These are phyloP conservation scores for Candida glucosophila DNA, from an alignment of 1,139 yeast genomes.

Conservation along the genomic window DNA sequence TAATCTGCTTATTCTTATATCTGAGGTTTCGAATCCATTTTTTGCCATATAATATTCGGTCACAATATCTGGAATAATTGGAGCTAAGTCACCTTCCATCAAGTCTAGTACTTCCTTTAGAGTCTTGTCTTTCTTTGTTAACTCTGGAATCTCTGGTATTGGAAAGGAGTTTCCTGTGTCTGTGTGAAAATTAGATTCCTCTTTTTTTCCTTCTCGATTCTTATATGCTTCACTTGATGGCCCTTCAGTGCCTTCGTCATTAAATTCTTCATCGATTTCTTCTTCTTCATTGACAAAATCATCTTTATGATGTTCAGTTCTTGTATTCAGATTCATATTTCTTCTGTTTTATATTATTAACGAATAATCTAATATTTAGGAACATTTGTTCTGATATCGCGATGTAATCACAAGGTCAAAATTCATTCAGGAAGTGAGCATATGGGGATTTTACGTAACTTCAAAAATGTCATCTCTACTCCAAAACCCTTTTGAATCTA, in stretches of 20 bases:
- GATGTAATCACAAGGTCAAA: not conserved
- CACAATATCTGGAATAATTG: slow-evolving; percentile 97
- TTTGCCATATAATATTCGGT: slow-evolving; percentile 86
- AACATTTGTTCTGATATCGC: too few species aligned
- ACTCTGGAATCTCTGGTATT: slow-evolving; percentile 55
- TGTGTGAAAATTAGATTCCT: slow-evolving; percentile 2
- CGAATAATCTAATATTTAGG: not conserved
- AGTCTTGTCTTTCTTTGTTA: slow-evolving; percentile 79
- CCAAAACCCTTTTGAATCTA: slow-evolving; percentile 24
- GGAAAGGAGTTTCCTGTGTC: slow-evolving; percentile 2
- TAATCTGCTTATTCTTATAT: slow-evolving; percentile 71
- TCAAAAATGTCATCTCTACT: slow-evolving; percentile 4
- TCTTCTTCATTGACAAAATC: slow-evolving; percentile 11
- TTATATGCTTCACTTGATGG: slow-evolving; percentile 2
- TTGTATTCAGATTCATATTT: slow-evolving; percentile 5
- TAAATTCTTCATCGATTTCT: slow-evolving; percentile 19
- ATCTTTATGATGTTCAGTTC: slow-evolving; percentile 4
- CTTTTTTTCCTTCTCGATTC: slow-evolving; percentile 3
- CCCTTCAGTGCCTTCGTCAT: slow-evolving; percentile 11
- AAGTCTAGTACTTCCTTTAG: slow-evolving; percentile 75
- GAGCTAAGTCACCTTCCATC: slow-evolving; percentile 87
- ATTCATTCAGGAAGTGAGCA: too few species aligned
- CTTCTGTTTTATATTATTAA: slow-evolving; percentile 1
- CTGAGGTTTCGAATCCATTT: slow-evolving; percentile 82
- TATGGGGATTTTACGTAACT: not conserved